Base-by-base conservation (phyloP, 176 grass and related monocot genomes). In the Urochloa ruziziensis region DNA sequence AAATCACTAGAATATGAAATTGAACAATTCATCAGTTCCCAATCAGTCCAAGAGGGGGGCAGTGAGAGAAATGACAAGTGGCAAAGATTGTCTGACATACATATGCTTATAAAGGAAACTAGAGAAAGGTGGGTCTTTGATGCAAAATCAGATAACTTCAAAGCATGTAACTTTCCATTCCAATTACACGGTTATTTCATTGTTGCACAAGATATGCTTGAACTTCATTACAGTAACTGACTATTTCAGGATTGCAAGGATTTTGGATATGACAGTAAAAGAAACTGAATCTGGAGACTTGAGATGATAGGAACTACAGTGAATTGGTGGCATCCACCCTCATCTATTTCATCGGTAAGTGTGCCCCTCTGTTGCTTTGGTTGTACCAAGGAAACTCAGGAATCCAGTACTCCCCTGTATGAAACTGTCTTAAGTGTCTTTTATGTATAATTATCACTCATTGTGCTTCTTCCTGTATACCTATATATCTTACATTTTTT, bases 81-180 rank as follows among this genome's bases (percentile, higher is more conserved):
- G 75, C 82, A 88, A 49, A 83, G 70, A 63, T 73, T 98, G 57
- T 85, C 85, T 47, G 91, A 90, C 70, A 36, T 98, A 37, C 74
- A 92, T 51, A 95, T 88, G 51, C 79, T 95, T 88, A 24, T 98
- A 87, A 83, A 86, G 69, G 57, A 88, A 74, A 87, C 85, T 73
- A 95, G 96, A 92, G 91, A 91, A 75, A 98, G 87, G 96, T 98
- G 70, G 87, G 83, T 71, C 39, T 83, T 54, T 59, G 36, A 47
- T 44, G 52, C 23, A 27, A 30, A 81, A 39, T 16, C 4, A 1
- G 21, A 42, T 52, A 44, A 37, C 17, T 59, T 61, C n/a, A 62
- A 71, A 73, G 2, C 16, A 4, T 32, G 37, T 62, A 33, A 37
- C 27, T 12, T n/a, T n/a, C 59, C 14, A 1, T 65, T 71, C 59